phyloP scores from a whole-genome alignment of 2,329 filamentous ascomycete genomes.

The Podosphaera xanthii region DNA sequence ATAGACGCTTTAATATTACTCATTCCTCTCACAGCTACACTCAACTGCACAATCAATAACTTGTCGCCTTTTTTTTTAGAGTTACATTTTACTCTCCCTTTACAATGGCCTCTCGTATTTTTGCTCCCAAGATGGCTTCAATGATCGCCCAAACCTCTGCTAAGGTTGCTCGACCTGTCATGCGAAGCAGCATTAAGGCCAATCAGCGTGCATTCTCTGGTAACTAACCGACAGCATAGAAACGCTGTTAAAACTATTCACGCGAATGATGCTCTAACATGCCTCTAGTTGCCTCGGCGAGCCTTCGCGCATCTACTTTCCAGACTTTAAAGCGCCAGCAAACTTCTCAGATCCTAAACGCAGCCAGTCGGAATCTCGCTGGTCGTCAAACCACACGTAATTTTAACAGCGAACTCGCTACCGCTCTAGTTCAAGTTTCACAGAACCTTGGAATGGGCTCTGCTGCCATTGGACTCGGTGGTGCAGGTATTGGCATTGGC shows the following conservation, averaged over 20 bases:
- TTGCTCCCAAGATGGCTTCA: slow-evolving; percentile 55
- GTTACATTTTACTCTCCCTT: slow-evolving; percentile 11
- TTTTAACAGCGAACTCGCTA: slow-evolving; percentile 75
- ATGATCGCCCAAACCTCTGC: slow-evolving; percentile 36
- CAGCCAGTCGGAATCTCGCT: slow-evolving; percentile 21
- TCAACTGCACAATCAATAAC: no score
- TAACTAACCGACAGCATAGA: slow-evolving; percentile 17
- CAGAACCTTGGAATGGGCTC: slow-evolving; percentile 79
- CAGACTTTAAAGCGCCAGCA: slow-evolving; percentile 43
- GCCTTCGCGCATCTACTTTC: slow-evolving; percentile 9
- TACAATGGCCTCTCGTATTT: slow-evolving; percentile 63
- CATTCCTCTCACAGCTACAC: no score
- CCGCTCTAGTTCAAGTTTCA: slow-evolving; percentile 74
- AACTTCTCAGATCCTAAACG: slow-evolving; percentile 40
- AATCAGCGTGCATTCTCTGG: slow-evolving; percentile 56
- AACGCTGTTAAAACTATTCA: neutral
- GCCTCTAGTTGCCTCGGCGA: slow-evolving; percentile 17
- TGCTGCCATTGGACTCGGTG: slow-evolving; percentile 77
- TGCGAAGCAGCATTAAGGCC: slow-evolving; percentile 33
- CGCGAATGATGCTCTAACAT: neutral
- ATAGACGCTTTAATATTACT: no score
- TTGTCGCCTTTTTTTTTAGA: neutral
- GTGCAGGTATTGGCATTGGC: slow-evolving; percentile 89
- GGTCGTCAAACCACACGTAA: slow-evolving; percentile 43
- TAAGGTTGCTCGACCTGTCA: slow-evolving; percentile 58